Conservation (phyloP, 2,329 filamentous ascomycete genomes). For the Colletotrichum cereale region DNA sequence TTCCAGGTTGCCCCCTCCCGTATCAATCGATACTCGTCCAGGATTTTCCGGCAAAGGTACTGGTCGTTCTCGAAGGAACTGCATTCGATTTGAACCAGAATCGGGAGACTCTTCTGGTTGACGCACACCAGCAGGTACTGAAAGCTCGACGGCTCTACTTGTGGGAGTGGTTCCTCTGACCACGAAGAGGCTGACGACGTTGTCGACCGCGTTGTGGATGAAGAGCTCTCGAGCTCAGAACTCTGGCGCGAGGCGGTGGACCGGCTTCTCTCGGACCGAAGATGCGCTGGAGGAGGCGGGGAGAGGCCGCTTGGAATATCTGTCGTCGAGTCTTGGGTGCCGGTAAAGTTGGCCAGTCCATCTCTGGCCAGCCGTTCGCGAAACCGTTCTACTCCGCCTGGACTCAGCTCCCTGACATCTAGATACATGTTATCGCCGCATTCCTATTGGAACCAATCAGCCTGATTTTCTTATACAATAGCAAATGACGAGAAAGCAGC, state of each 20-base stretch:
- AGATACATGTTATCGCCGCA: slow-evolving; percentile 12
- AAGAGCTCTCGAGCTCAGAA: not conserved
- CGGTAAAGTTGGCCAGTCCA: not conserved
- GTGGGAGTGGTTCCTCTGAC: not conserved
- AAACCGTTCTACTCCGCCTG: not conserved
- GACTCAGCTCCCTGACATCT: not conserved
- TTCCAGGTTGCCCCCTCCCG: slow-evolving; percentile 1
- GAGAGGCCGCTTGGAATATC: not conserved
- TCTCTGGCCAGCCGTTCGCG: not conserved
- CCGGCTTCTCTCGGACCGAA: not conserved
- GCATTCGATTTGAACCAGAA: not conserved
- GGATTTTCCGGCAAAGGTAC: slow-evolving; percentile 14
- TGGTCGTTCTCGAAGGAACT: slow-evolving; percentile 7
- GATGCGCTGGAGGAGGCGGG: not conserved
- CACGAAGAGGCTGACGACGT: not conserved
- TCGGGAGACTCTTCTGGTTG: slow-evolving; percentile 3
- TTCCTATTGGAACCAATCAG: not conserved
- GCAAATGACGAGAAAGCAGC: not conserved
- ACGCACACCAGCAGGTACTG: slow-evolving; percentile 24
- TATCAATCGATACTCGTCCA: not conserved
- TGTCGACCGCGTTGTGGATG: not conserved
- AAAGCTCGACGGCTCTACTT: not conserved
- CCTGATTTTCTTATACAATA: not conserved
- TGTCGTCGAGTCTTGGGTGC: not conserved
- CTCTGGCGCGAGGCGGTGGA: not conserved